Evolutionary conservation across 805 yeast species (phyloP).

Genomic region (Spathaspora sp.): DNA sequence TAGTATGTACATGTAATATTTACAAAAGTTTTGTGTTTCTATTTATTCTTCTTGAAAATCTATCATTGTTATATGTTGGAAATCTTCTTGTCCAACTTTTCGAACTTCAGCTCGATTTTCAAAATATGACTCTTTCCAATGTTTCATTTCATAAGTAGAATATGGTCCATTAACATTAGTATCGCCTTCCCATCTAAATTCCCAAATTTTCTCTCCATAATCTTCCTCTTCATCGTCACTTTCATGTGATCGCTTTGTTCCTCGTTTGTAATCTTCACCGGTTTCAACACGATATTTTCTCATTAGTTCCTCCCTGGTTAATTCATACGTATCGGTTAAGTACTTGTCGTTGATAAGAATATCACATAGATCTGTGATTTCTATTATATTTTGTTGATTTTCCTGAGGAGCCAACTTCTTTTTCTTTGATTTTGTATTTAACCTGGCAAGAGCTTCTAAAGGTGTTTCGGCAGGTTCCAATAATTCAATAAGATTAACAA

Average conservation of each 20-base stretch:
- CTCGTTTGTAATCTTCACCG: slow-evolving; percentile 19
- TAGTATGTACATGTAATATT: background rate
- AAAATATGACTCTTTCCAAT: slow-evolving; percentile 52
- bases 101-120: slow-evolving; percentile 43
- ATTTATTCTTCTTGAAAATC: slow-evolving; percentile 9
- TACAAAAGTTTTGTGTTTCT: background rate
- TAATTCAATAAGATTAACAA: slow-evolving; percentile 31
- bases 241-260: slow-evolving; percentile 15
- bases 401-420: slow-evolving; percentile 15
- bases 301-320: slow-evolving; percentile 54
- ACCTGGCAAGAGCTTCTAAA: slow-evolving; percentile 49
- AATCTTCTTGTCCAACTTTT: slow-evolving; percentile 19
- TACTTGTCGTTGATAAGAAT: slow-evolving; percentile 39
- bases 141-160: slow-evolving; percentile 50
- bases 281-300: slow-evolving; percentile 21
- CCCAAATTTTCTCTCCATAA: slow-evolving; percentile 35
- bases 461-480: slow-evolving; percentile 61
- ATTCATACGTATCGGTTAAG: slow-evolving; percentile 45
- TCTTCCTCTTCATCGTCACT: slow-evolving; percentile 15
- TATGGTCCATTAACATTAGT: slow-evolving; percentile 46
- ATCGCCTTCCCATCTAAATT: slow-evolving; percentile 34
- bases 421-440: slow-evolving; percentile 22
- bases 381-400: slow-evolving; percentile 19
- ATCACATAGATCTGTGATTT: slow-evolving; percentile 50
- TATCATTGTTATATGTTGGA: slow-evolving; percentile 20